phyloP scores from a whole-genome alignment of 345 rosid species.

The Microcos paniculata region DNA sequence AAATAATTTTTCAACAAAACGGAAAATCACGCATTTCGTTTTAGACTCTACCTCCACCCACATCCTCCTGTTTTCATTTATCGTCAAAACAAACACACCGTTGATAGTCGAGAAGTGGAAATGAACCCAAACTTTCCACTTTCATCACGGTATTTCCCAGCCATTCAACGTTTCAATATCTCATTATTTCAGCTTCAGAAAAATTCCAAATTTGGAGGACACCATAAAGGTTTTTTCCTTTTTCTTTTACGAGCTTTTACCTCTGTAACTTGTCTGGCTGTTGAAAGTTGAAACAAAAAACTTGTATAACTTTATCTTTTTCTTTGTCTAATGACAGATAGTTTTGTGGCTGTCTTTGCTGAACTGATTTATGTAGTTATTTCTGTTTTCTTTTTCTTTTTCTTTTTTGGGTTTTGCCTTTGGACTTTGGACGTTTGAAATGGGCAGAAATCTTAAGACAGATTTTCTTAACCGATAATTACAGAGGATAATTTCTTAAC shows the following conservation, averaged over 20 bases:
- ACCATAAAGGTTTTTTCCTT: neutral
- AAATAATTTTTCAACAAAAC: too few species aligned
- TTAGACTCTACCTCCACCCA: too few species aligned
- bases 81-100: neutral
- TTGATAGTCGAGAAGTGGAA: too few species aligned
- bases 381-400: too few species aligned
- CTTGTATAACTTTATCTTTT: neutral
- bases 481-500: neutral
- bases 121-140: neutral
- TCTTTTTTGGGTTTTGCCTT: neutral
- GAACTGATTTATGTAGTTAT: neutral
- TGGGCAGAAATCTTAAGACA: neutral
- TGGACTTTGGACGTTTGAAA: neutral
- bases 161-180: too few species aligned
- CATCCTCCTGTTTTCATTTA: neutral
- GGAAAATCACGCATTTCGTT: neutral
- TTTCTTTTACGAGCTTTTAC: too few species aligned
- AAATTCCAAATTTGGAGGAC: neutral
- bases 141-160: neutral
- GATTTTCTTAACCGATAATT: conserved; percentile 25
- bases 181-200: neutral
- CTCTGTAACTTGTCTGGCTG: neutral
- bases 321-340: neutral
- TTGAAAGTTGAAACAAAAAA: neutral
- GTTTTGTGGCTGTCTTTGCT: neutral